Evolutionary conservation across 2,329 filamentous ascomycete genomes (phyloP).

Genomic region (Fusarium sp.): DNA sequence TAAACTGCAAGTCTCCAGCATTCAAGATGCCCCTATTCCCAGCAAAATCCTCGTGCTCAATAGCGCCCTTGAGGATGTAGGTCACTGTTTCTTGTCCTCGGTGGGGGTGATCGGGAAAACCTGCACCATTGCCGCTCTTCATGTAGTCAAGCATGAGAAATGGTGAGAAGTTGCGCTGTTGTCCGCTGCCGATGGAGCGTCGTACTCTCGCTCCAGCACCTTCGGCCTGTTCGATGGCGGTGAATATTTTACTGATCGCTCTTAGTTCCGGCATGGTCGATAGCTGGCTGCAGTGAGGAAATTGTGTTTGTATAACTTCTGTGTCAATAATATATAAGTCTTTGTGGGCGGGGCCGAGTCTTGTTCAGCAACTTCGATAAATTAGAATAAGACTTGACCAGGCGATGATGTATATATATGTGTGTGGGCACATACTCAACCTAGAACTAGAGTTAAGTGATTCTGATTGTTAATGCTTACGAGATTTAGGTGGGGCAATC

Average conservation of each 20-base stretch:
- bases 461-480: neutral
- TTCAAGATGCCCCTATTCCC: neutral
- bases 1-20: neutral
- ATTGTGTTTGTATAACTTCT: accelerated
- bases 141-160: neutral
- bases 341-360: accelerated
- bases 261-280: neutral
- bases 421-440: neutral
- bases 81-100: neutral
- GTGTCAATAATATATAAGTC: neutral
- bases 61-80: neutral
- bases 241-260: neutral
- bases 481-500: neutral
- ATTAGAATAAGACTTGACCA: neutral
- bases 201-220: neutral
- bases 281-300: accelerated
- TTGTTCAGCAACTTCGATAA: neutral
- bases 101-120: neutral
- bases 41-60: neutral
- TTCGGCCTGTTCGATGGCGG: neutral
- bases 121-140: neutral
- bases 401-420: neutral
- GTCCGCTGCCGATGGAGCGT: neutral
- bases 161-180: neutral
- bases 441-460: neutral